Base-by-base conservation (phyloP, 2,329 filamentous ascomycete genomes). In the Pestalotiopsis sp. region DNA sequence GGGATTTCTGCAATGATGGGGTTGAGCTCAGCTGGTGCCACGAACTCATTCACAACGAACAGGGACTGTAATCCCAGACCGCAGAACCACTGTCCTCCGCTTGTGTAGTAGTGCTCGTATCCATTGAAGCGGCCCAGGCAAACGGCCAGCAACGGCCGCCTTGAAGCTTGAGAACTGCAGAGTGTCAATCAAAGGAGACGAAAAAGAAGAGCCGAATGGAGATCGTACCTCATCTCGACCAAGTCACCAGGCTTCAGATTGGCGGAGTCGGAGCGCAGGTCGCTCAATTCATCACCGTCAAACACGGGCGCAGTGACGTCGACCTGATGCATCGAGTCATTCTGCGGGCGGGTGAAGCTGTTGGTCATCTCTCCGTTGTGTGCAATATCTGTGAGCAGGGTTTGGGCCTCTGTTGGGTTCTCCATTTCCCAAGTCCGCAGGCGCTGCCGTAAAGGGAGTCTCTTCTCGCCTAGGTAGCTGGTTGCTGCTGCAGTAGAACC, bases 21-120 rank as follows among this genome's bases (percentile, higher is more conserved):
- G 45, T 78, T 69, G 52, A 89, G 72, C 49, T 87, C 84, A 1
- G 75, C 76, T 2, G 73, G 68, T 2, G 75, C 73, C 49, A 80
- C 82, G 71, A 89, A 90, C 2, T 79, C 77, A 7, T 82, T 80
- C 62, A 89, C 80, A 4, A 84, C 81, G 73, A 90, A 90, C 45
- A 84, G 76, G 1, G 85, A 81, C 58, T 77, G 80, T 38, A 86
- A 76, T 17, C 79, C 79, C 49, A 81, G 68, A 65, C 80, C 82
- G 9, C 82, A 81, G 75, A 87, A 84, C 79, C 83, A 84, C 72
- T 83, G 84, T 71, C 87, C 87, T 17, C 81, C 84, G 71, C 76
- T 82, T 38, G 85, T 84, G 75, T 88, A 89, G 74, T 85, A 88
- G 74, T 89, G 86, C 71, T 87, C 81, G 57, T 84, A 79, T 20